Percentiles rank a stretch among this genome's conserved stretches.
Conservation (phyloP, 2,329 filamentous ascomycete genomes). For the Cytospora paraplurivora region DNA sequence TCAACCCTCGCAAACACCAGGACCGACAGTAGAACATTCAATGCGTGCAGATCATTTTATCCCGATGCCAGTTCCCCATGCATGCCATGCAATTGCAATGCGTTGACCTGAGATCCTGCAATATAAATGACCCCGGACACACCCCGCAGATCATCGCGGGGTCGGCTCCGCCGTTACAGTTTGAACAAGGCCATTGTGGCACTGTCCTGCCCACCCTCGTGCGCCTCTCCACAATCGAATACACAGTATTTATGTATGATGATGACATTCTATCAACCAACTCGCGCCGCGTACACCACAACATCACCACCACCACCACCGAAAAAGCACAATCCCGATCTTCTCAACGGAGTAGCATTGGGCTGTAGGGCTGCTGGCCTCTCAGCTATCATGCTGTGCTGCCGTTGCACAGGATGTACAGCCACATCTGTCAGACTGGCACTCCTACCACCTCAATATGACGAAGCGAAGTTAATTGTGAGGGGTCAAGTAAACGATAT, state of each 20-base stretch:
- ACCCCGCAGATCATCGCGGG: conserved; percentile 22
- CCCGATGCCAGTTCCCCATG: not conserved
- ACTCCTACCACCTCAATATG: not conserved
- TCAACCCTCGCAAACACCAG: not conserved
- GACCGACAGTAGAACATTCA: not conserved
- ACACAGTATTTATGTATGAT: conserved; percentile 3
- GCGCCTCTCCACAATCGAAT: conserved; percentile 9
- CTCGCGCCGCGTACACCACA: conserved; percentile 8
- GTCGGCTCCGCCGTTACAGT: conserved; percentile 16
- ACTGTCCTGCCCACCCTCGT: conserved; percentile 9
- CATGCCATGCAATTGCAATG: not conserved
- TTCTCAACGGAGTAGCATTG: not conserved
- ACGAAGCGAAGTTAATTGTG: not conserved
- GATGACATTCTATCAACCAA: conserved; percentile 17
- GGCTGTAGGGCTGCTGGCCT: conserved; percentile 18
- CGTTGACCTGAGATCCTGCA: not conserved
- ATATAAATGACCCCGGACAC: conserved; percentile 13
- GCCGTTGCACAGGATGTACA: conserved; percentile 5
- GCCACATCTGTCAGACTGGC: conserved; percentile 1
- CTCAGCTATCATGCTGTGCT: conserved; percentile 1
- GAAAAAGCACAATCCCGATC: conserved; percentile 21
- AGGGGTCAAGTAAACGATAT: not conserved
- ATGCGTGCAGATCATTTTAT: not conserved
- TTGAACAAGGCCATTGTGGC: not conserved
- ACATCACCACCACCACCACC: conserved; percentile 6